A percentile compares a stretch with the other conserved stretches of the same genome.
Evolutionary conservation across 306 rosid species (phyloP).

Genomic region (Lotus japonicus): DNA sequence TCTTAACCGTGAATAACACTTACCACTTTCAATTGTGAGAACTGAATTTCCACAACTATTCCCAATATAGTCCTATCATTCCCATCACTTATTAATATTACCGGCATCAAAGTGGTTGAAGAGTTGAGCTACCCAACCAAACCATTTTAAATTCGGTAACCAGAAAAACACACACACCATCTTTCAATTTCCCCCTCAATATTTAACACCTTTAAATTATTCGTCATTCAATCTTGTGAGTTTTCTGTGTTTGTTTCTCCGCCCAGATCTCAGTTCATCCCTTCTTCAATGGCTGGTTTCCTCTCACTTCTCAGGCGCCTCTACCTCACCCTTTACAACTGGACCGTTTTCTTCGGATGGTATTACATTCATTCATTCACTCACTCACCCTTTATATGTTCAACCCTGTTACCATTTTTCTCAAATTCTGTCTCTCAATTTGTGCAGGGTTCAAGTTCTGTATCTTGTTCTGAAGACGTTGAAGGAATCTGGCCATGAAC

Average conservation of each 20-base stretch:
- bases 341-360: conserved; percentile 81
- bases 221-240: not conserved
- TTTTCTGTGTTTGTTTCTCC: not conserved
- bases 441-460: conserved; percentile 62
- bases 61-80: too few species aligned
- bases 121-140: conserved; percentile 33
- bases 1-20: too few species aligned
- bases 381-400: not conserved
- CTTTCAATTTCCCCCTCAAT: not conserved
- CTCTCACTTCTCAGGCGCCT: conserved; percentile 42
- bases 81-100: too few species aligned
- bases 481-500: conserved; percentile 52
- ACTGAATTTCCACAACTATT: too few species aligned
- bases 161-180: not conserved
- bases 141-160: not conserved
- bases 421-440: not conserved
- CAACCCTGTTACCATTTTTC: not conserved
- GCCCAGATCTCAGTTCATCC: not conserved
- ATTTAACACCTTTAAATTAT: not conserved
- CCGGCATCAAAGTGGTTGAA: conserved; percentile 9
- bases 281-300: conserved; percentile 57
- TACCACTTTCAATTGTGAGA: too few species aligned
- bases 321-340: conserved; percentile 70
- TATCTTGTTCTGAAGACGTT: conserved; percentile 47
- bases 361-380: conserved; percentile 10